These are phyloP conservation scores for Oryza meridionalis DNA, from an alignment of 176 grass and related monocot species.

Conservation along the genomic window DNA sequence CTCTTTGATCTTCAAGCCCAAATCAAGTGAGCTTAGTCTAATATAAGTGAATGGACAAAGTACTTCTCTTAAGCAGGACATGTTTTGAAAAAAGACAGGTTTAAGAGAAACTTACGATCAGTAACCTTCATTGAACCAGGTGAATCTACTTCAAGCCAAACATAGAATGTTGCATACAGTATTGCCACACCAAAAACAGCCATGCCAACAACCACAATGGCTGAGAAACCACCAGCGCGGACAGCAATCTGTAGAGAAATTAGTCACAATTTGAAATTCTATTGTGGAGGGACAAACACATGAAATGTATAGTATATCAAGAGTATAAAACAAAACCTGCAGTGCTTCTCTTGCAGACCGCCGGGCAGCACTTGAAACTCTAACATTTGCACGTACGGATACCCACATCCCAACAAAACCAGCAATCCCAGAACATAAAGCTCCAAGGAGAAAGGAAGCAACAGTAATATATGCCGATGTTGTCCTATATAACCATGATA, in stretches of 20 bases:
- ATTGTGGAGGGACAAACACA: neutral
- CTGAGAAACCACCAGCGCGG: constrained; percentile 97
- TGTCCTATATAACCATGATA: constrained; percentile 52
- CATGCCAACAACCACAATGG: constrained; percentile 97
- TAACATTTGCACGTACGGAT: constrained; percentile 97
- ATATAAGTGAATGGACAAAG: neutral
- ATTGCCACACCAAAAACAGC: constrained; percentile 98
- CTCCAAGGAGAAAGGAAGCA: constrained; percentile 94
- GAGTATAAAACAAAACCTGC: constrained; percentile 66
- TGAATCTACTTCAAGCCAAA: constrained; percentile 86
- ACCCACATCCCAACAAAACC: constrained; percentile 99
- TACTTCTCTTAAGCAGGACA: constrained; percentile 6
- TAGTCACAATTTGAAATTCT: constrained; percentile 43
- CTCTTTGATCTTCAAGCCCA: neutral
- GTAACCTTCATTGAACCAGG: constrained; percentile 98
- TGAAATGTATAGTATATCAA: constrained; percentile 24
- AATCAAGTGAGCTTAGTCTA: neutral
- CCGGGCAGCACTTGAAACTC: constrained; percentile 97
- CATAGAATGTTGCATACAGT: constrained; percentile 95
- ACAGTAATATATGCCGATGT: constrained; percentile 94
- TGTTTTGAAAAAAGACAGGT: constrained; percentile 29
- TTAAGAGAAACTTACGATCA: constrained; percentile 72
- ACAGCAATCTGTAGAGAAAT: constrained; percentile 84
- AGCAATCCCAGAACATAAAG: constrained; percentile 93
- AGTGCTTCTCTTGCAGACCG: constrained; percentile 99